Evolutionary conservation across 2,329 filamentous ascomycete species (phyloP).

Genomic region (Colletotrichum cordylinicola): DNA sequence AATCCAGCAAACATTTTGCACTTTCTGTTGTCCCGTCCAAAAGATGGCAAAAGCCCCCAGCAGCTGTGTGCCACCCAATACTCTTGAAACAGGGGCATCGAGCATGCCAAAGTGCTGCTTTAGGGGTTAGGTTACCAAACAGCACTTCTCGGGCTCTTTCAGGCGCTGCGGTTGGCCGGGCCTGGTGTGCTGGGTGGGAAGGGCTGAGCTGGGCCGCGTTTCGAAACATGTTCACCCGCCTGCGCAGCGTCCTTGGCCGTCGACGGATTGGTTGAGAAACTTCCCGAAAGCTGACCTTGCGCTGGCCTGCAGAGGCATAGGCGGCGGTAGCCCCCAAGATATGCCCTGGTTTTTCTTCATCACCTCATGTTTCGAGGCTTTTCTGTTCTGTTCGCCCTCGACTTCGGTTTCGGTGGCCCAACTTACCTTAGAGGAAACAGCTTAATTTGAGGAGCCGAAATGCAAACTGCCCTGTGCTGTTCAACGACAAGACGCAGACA

Average conservation of each 20-base stretch:
- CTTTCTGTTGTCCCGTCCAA: neutral
- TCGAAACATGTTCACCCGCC: constrained; percentile 19
- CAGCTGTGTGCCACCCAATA: neutral
- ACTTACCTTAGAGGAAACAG: neutral
- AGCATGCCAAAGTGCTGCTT: neutral
- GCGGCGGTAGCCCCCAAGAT: neutral
- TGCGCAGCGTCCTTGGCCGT: neutral
- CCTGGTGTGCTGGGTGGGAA: constrained; percentile 3
- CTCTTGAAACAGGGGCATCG: constrained; percentile 18
- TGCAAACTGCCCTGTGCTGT: neutral
- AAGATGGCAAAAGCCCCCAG: neutral
- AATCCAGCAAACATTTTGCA: neutral
- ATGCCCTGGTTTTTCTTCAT: neutral
- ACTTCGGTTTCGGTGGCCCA: neutral
- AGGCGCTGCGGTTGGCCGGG: constrained; percentile 2
- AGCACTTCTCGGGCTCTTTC: neutral
- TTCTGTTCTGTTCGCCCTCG: neutral
- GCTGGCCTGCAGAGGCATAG: neutral
- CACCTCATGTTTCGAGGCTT: neutral
- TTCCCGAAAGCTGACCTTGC: neutral
- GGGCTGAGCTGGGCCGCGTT: constrained; percentile 14
- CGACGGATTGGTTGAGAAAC: constrained; percentile 11
- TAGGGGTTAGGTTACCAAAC: neutral
- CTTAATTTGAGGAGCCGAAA: neutral
- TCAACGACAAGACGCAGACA: neutral